Evolutionary conservation across 1,284 basidiomycete genomes (phyloP), one percentile per base, ranked within the genome.

Genomic region (Ceratobasidium sp.): DNA sequence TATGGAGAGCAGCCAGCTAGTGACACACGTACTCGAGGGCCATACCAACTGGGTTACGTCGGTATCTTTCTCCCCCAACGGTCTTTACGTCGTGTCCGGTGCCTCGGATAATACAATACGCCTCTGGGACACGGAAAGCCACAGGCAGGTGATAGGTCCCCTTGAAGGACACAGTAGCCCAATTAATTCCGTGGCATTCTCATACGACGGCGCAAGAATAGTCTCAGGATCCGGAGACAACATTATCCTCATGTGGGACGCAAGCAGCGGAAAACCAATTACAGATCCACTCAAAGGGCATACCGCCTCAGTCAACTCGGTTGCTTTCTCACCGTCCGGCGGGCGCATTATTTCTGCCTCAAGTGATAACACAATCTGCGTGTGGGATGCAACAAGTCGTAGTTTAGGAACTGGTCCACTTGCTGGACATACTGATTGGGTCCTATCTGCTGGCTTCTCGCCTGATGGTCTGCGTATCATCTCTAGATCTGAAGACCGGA

Each of bases 111-210:
- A 40, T 20, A 58, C 56, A 38, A 7, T 58, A 15, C 56, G 56
- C 38, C 4, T 58, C 22, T 58, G 56, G 56, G 56, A 58, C 43
- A 29, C 20, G 4, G 32, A 42, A 6, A 58, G 22, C 20, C 25
- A 40, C 20, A 40, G 10, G 49, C 49, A 12, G 34, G 71, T 80
- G 29, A 79, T 20, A 7, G 40, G 29, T 13, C 49, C 49, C 13
- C 29, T 52, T 52, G 22, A 22, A 52, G 49, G 49, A 12, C 49
- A 52, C 29, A 25, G 10, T 22, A 27, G 22, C 29, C 4, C 4
- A 25, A 34, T 64, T 27, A 52, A 49, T 31, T 64, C 58, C 3
- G 58, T 64, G 7, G 43, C 58, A 17, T 70, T 65, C 38, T 70
- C 69, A 3, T 40, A 49, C 12, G 58, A 65, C 35, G 58, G 58